Conservation (phyloP, 495 filamentous ascomycete genomes). For the Penicillium canariense region DNA sequence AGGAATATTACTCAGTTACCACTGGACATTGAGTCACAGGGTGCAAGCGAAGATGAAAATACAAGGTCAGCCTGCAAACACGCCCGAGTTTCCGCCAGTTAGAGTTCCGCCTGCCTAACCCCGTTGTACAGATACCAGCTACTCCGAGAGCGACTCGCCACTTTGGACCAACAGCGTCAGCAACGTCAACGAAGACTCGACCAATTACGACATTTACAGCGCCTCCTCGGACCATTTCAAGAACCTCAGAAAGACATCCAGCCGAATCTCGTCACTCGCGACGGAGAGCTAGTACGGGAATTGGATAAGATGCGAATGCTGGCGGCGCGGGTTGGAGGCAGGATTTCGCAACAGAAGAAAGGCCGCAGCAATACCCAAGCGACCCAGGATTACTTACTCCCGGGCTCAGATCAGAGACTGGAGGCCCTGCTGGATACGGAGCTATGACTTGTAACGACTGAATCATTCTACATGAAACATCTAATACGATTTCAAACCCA, state of each 20-base stretch:
- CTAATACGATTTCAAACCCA: constrained; percentile 1
- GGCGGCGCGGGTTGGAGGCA: constrained; percentile 65
- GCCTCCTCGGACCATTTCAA: constrained; percentile 58
- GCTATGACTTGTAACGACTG: constrained; percentile 30
- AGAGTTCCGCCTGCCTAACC: constrained; percentile 29
- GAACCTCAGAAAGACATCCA: constrained; percentile 61
- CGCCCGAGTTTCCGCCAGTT: constrained; percentile 16
- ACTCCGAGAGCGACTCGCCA: constrained; percentile 49
- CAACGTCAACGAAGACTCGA: constrained; percentile 54
- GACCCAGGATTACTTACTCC: constrained; percentile 22
- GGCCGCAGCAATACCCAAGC: constrained; percentile 10
- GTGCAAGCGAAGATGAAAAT: constrained; percentile 34
- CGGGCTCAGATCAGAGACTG: constrained; percentile 36
- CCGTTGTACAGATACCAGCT: constrained; percentile 52
- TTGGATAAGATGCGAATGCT: constrained; percentile 75
- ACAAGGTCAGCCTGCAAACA: constrained; percentile 27
- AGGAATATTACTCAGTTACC: constrained; percentile 44
- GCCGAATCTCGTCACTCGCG: constrained; percentile 70
- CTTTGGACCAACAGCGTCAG: constrained; percentile 51
- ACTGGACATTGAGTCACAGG: constrained; percentile 30
- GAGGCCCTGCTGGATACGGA: constrained; percentile 32
- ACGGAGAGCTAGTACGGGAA: constrained; percentile 71
- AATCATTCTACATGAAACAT: constrained; percentile 12
- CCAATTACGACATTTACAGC: constrained; percentile 54
- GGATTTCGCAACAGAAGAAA: constrained; percentile 46